Percentiles rank a stretch among this genome's conserved stretches.
Evolutionary conservation across 306 rosid genomes (phyloP).

Genomic region (Cucurbita ficifolia): DNA sequence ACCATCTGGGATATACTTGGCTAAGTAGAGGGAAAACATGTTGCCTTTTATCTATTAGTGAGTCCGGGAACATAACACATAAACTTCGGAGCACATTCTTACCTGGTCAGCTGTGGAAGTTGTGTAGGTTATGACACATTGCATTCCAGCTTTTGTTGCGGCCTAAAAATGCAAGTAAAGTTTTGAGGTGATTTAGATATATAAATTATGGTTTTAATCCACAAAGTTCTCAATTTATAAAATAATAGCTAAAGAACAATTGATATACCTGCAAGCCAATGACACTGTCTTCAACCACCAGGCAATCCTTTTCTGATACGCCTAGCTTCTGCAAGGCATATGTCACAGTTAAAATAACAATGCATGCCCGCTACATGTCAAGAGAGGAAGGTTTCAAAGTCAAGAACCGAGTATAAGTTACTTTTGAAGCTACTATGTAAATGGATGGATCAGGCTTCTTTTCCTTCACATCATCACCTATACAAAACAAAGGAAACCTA

Average conservation of each 20-base stretch:
- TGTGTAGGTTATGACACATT: constrained; percentile 71
- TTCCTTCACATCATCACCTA: constrained; percentile 93
- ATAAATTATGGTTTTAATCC: not conserved
- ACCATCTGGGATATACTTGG: constrained; percentile 4
- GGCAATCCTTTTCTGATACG: constrained; percentile 41
- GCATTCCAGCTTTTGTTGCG: constrained; percentile 84
- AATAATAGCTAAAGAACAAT: not conserved
- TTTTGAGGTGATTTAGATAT: not conserved
- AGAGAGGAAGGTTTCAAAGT: not conserved
- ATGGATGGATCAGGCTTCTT: constrained; percentile 95
- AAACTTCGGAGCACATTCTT: not conserved
- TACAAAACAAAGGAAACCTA: not conserved
- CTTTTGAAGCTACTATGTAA: constrained; percentile 73
- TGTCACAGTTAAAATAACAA: not conserved
- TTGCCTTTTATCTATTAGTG: not conserved
- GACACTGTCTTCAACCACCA: constrained; percentile 88
- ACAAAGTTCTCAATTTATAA: not conserved
- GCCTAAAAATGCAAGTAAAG: constrained; percentile 30
- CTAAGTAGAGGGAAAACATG: not conserved
- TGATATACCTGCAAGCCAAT: constrained; percentile 68
- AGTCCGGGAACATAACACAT: not conserved
- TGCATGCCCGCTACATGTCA: not conserved
- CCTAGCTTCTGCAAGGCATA: constrained; percentile 53
- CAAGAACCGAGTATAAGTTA: constrained; percentile 1
- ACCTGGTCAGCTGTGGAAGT: constrained; percentile 87